phyloP scores from a whole-genome alignment of 2,329 filamentous ascomycete genomes.

The Ilyonectria sp. region DNA sequence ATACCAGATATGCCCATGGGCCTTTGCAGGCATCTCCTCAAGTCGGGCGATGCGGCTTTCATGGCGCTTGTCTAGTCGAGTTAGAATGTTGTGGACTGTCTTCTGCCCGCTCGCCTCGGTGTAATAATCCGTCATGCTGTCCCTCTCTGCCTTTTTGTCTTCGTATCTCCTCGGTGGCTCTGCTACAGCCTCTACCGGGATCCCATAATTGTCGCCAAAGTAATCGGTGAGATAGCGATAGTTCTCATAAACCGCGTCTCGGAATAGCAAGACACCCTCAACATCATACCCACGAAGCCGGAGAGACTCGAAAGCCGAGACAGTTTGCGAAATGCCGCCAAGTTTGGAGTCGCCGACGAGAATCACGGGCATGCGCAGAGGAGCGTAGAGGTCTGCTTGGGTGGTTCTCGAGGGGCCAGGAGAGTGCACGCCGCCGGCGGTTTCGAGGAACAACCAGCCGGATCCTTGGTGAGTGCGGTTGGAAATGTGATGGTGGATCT shows the following conservation, averaged over 20 bases:
- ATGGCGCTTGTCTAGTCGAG: constrained; percentile 68
- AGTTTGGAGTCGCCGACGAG: constrained; percentile 83
- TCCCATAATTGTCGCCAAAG: constrained; percentile 71
- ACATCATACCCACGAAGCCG: constrained; percentile 85
- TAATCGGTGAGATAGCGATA: constrained; percentile 77
- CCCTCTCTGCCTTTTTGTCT: constrained; percentile 62
- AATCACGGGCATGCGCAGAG: constrained; percentile 80
- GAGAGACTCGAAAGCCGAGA: constrained; percentile 85
- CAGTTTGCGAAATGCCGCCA: constrained; percentile 85
- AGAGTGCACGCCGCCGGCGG: constrained; percentile 86
- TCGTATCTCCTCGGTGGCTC: constrained; percentile 68
- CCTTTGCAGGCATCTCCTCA: constrained; percentile 72
- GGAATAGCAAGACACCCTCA: constrained; percentile 78
- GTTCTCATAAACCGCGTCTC: constrained; percentile 77
- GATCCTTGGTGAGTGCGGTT: constrained; percentile 61
- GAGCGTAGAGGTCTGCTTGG: constrained; percentile 84
- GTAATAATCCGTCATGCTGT: constrained; percentile 78
- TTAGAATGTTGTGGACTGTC: constrained; percentile 62
- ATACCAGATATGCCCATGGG: constrained; percentile 82
- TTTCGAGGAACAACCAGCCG: constrained; percentile 82
- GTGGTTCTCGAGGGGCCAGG: constrained; percentile 82
- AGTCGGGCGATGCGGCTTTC: constrained; percentile 70
- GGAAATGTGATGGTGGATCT: constrained; percentile 56
- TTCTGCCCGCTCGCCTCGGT: constrained; percentile 57
- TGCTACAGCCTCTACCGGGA: constrained; percentile 71